Conservation (phyloP, 164 flowering plant species). For the Akebia trifoliata region DNA sequence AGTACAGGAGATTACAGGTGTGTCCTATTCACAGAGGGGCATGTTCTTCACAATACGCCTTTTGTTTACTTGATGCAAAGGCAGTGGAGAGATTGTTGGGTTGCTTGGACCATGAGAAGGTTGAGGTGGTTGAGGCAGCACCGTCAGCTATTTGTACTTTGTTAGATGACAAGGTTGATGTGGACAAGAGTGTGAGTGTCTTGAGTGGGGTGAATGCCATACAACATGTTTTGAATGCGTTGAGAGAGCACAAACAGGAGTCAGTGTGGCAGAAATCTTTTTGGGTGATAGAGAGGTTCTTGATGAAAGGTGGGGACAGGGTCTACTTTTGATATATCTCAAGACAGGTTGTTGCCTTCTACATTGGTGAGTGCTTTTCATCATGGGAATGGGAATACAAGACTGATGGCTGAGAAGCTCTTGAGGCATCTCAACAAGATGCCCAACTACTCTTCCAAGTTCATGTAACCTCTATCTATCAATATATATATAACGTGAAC, state of each 20-base stretch:
- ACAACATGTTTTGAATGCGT: slow-evolving; percentile 48
- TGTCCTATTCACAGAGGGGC: slow-evolving; percentile 71
- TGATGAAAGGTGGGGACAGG: slow-evolving; percentile 48
- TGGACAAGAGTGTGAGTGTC: slow-evolving; percentile 47
- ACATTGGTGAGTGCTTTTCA: slow-evolving; percentile 58
- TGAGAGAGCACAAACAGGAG: slow-evolving; percentile 51
- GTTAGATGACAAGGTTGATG: slow-evolving; percentile 65
- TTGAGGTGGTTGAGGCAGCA: slow-evolving; percentile 65
- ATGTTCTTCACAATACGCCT: slow-evolving; percentile 65
- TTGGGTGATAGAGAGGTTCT: slow-evolving; percentile 66
- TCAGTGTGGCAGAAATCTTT: slow-evolving; percentile 53
- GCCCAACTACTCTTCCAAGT: slow-evolving; percentile 35
- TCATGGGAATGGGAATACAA: slow-evolving; percentile 49
- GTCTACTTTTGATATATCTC: slow-evolving; percentile 45
- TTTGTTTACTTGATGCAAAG: slow-evolving; percentile 62
- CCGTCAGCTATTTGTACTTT: slow-evolving; percentile 60
- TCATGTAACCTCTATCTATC: too few species aligned
- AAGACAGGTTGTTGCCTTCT: slow-evolving; percentile 53
- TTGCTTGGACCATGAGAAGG: slow-evolving; percentile 58
- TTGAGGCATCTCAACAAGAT: slow-evolving; percentile 54
- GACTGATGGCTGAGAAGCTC: slow-evolving; percentile 65
- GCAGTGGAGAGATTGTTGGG: slow-evolving; percentile 57
- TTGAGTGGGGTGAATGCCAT: slow-evolving; percentile 37
- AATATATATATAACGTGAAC: too few species aligned
- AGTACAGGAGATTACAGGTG: slow-evolving; percentile 21